These are phyloP conservation scores for Nothophoma quercina DNA, from an alignment of 2,329 filamentous ascomycete species.

Conservation along the genomic window DNA sequence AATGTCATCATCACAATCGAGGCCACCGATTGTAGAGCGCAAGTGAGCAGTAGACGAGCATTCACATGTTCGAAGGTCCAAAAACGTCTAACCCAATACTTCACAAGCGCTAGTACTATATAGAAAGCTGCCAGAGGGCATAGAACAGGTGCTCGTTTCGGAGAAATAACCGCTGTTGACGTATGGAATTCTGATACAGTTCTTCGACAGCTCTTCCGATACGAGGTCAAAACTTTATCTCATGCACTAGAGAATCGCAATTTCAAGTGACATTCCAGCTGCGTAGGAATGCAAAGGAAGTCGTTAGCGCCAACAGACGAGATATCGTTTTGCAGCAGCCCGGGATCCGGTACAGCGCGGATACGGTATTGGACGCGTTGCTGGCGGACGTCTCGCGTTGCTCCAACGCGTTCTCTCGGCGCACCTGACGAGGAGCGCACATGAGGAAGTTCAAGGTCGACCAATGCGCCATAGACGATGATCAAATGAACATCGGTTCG, in stretches of 20 bases:
- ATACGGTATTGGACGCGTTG: slow-evolving; percentile 5
- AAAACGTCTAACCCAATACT: background rate
- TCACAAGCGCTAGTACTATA: background rate
- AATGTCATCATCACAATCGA: too few relatives aligned
- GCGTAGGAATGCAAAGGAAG: slow-evolving; percentile 3
- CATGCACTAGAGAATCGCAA: background rate
- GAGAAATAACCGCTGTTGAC: background rate
- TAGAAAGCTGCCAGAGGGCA: background rate
- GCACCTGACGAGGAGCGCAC: background rate
- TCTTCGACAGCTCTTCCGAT: background rate
- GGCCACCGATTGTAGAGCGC: too few relatives aligned
- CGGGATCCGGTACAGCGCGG: slow-evolving; percentile 1
- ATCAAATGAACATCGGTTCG: background rate
- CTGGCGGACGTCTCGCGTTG: background rate
- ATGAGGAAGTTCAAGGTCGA: background rate
- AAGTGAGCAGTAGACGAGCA: too few relatives aligned
- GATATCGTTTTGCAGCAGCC: slow-evolving; percentile 3
- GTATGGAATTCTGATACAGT: background rate
- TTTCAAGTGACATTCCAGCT: slow-evolving; percentile 10
- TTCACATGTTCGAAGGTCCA: background rate
- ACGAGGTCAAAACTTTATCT: slow-evolving; percentile 6
- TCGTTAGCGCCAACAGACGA: slow-evolving; percentile 2
- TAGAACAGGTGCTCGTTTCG: background rate
- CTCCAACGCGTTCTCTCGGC: background rate
- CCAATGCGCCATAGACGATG: background rate